phyloP scores from a whole-genome alignment of 305 asterid genomes.

The Ajuga reptans region DNA sequence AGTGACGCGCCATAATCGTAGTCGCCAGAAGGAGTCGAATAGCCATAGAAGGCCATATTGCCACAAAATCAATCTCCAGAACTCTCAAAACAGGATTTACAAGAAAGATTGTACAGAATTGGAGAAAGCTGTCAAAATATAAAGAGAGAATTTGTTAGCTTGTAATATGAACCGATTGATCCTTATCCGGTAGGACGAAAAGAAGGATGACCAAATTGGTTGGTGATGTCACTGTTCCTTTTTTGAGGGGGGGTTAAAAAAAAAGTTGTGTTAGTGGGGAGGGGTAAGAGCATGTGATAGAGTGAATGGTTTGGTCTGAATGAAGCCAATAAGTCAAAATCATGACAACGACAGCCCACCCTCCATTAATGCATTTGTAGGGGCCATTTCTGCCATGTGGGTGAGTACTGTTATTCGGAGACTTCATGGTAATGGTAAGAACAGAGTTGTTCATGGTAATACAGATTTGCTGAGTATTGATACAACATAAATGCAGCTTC shows the following conservation, averaged over 20 bases:
- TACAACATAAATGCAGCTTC: no score
- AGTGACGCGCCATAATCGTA: conserved; percentile 20
- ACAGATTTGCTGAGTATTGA: no score
- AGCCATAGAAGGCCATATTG: conserved; percentile 52
- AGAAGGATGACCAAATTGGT: background rate
- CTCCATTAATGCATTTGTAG: background rate
- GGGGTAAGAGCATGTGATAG: conserved; percentile 21
- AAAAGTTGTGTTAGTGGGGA: background rate
- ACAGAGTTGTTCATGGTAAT: no score
- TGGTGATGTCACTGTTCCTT: conserved; percentile 3
- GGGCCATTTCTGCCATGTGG: background rate
- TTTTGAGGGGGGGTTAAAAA: background rate
- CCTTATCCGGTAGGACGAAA: conserved; percentile 33
- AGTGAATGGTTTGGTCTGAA: background rate
- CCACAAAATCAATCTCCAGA: background rate
- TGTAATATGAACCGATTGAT: conserved; percentile 18
- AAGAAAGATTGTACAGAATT: background rate
- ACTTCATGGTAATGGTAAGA: no score
- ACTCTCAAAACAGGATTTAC: no score
- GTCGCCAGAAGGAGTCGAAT: conserved; percentile 28
- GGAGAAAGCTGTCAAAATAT: background rate
- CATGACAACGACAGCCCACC: conserved; percentile 24
- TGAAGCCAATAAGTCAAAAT: conserved; percentile 3
- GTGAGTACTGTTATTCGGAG: background rate
- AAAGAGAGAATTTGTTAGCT: background rate